Conservation (phyloP, 805 yeast genomes). For the Hanseniaspora jakobsenii region DNA sequence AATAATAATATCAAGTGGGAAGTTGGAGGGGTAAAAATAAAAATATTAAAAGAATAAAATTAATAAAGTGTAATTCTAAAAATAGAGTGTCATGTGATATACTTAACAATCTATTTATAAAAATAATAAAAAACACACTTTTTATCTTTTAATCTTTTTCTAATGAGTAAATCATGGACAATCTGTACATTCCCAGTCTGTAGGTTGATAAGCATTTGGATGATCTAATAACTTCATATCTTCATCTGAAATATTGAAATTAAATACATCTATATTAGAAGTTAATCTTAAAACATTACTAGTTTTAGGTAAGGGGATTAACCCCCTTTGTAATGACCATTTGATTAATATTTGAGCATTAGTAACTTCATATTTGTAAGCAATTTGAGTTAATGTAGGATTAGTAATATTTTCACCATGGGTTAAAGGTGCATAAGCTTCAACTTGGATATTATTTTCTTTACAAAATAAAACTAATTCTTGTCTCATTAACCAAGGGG, state of each 20-base stretch:
- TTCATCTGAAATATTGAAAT: slow-evolving; percentile 34
- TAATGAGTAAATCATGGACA: slow-evolving; percentile 39
- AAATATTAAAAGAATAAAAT: too few species aligned
- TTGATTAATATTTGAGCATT: slow-evolving; percentile 54
- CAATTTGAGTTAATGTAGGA: slow-evolving; percentile 39
- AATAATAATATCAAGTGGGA: too few species aligned
- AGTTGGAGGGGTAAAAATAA: too few species aligned
- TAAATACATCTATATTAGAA: slow-evolving; percentile 43
- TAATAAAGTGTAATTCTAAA: too few species aligned
- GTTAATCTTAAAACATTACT: slow-evolving; percentile 40
- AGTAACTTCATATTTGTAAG: slow-evolving; percentile 38
- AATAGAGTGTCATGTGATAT: too few species aligned
- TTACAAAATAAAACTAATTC: slow-evolving; percentile 52
- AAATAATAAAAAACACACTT: neutral
- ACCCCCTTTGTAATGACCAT: slow-evolving; percentile 66
- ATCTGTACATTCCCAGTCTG: slow-evolving; percentile 65
- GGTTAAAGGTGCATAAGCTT: slow-evolving; percentile 72
- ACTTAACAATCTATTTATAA: too few species aligned
- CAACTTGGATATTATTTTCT: slow-evolving; percentile 44
- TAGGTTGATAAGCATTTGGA: slow-evolving; percentile 53
- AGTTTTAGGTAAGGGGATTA: slow-evolving; percentile 61
- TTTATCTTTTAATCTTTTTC: neutral
- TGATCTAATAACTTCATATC: slow-evolving; percentile 35
- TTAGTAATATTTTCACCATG: slow-evolving; percentile 49
- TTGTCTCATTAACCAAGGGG: slow-evolving; percentile 67